A percentile compares a stretch with the other conserved stretches of the same genome.
Conservation (phyloP, 73 alveolate species). For the Paramecium tetraurelia region DNA sequence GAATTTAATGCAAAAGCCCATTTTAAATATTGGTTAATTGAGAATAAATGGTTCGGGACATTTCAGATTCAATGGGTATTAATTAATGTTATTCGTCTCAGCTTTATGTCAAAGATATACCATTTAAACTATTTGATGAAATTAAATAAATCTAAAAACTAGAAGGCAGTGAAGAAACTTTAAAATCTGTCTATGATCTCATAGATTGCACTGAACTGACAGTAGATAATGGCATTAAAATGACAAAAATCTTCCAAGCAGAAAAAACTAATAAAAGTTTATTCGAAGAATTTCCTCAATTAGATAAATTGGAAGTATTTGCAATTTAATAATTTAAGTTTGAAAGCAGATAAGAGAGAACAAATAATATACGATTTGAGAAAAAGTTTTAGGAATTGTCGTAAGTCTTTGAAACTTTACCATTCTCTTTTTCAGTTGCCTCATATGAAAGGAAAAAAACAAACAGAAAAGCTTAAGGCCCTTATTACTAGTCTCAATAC, state of each 20-base stretch:
- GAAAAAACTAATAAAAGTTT: background rate
- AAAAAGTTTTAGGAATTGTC: slow-evolving; percentile 32
- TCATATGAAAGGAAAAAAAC: slow-evolving; percentile 33
- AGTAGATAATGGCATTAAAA: slow-evolving; percentile 26
- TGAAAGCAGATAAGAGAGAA: slow-evolving; percentile 35
- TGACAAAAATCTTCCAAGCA: background rate
- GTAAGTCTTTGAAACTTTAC: background rate
- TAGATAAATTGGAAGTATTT: slow-evolving; percentile 30
- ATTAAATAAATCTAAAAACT: slow-evolving; percentile 21
- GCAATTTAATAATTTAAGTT: background rate
- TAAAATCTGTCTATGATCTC: slow-evolving; percentile 36
- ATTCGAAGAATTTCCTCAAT: slow-evolving; percentile 26
- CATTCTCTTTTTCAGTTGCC: slow-evolving; percentile 28
- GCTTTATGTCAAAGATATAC: slow-evolving; percentile 22
- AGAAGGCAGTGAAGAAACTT: slow-evolving; percentile 46
- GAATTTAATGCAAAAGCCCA: background rate
- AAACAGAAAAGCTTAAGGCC: background rate
- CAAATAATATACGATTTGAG: background rate
- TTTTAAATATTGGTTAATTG: slow-evolving; percentile 32
- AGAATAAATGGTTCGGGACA: slow-evolving; percentile 44
- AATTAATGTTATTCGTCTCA: background rate
- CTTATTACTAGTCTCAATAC: background rate
- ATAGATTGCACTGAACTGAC: slow-evolving; percentile 42
- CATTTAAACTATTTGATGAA: slow-evolving; percentile 36
- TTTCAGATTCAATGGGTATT: slow-evolving; percentile 33